phyloP scores from a whole-genome alignment of 306 rosid genomes.

The Quercus berberidifolia region DNA sequence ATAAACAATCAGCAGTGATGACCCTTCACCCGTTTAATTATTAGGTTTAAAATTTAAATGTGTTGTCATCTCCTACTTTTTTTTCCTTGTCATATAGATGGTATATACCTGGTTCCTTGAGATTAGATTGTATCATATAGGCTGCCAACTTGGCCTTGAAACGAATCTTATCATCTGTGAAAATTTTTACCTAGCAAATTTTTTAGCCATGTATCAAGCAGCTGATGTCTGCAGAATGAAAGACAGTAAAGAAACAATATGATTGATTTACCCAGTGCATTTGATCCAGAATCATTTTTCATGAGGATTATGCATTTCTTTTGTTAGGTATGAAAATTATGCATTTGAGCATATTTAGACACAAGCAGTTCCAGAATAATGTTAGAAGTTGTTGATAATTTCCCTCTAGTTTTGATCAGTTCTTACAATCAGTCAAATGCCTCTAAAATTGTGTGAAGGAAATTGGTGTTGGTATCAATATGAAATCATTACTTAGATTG shows the following conservation, averaged over 20 bases:
- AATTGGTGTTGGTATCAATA: neutral
- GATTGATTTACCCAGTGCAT: neutral
- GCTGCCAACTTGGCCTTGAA: slow-evolving; percentile 13
- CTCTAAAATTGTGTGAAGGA: slow-evolving; percentile 5
- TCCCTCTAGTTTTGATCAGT: neutral
- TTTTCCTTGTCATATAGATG: slow-evolving; percentile 22
- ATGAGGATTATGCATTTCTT: slow-evolving; percentile 11
- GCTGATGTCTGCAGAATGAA: slow-evolving; percentile 24
- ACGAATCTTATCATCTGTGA: neutral
- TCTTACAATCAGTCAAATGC: neutral
- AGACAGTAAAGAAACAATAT: neutral
- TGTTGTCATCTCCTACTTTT: slow-evolving; percentile 18
- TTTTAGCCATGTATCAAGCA: slow-evolving; percentile 12
- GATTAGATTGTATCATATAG: slow-evolving; percentile 18
- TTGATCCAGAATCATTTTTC: slow-evolving; percentile 6
- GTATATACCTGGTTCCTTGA: slow-evolving; percentile 23
- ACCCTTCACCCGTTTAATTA: slow-evolving; percentile 25
- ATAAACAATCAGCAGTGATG: slow-evolving; percentile 15
- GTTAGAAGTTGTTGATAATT: slow-evolving; percentile 1
- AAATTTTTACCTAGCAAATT: slow-evolving; percentile 2
- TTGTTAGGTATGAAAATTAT: neutral
- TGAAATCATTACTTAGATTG: neutral
- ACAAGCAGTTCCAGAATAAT: slow-evolving; percentile 11
- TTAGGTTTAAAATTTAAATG: slow-evolving; percentile 22
- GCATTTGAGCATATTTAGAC: slow-evolving; percentile 20